phyloP scores from a whole-genome alignment of 306 rosid species.

The Vicia faba region DNA sequence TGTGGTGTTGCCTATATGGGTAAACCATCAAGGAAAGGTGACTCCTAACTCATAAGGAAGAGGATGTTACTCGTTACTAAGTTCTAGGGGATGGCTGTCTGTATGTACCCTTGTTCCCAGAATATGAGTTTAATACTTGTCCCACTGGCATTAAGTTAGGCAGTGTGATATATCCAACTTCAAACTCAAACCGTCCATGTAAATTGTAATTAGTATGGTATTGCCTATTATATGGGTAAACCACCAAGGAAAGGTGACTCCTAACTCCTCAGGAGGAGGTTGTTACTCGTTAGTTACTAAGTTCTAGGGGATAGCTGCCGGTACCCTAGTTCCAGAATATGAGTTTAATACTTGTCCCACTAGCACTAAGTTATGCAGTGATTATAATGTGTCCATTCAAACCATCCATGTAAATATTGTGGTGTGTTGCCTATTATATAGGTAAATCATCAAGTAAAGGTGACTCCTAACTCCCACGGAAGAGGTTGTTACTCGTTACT shows the following conservation, averaged over 20 bases:
- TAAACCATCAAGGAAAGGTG: slow-evolving; percentile 22
- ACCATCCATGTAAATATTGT: background rate
- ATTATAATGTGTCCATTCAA: slow-evolving; percentile 7
- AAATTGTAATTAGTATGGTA: too few relatives aligned
- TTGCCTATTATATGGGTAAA: too few relatives aligned
- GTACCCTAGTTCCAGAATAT: background rate
- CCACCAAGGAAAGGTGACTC: too few relatives aligned
- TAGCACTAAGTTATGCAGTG: background rate
- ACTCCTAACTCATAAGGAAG: slow-evolving; percentile 9
- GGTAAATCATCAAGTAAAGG: too few relatives aligned
- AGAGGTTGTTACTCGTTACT: background rate
- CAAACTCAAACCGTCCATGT: slow-evolving; percentile 1
- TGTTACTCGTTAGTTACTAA: background rate
- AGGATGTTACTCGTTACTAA: background rate
- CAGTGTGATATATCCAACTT: background rate
- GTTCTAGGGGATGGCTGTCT: slow-evolving; percentile 10
- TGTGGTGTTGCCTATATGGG: slow-evolving; percentile 5
- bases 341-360: slow-evolving; percentile 12
- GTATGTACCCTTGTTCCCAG: background rate
- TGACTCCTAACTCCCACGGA: too few relatives aligned
- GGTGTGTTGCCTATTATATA: too few relatives aligned
- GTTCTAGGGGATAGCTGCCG: slow-evolving; percentile 8
- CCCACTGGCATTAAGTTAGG: slow-evolving; percentile 6
- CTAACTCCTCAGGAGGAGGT: too few relatives aligned
- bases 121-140: slow-evolving; percentile 10